phyloP scores from a whole-genome alignment of 495 filamentous ascomycete species.

The Articulospora tetracladia region DNA sequence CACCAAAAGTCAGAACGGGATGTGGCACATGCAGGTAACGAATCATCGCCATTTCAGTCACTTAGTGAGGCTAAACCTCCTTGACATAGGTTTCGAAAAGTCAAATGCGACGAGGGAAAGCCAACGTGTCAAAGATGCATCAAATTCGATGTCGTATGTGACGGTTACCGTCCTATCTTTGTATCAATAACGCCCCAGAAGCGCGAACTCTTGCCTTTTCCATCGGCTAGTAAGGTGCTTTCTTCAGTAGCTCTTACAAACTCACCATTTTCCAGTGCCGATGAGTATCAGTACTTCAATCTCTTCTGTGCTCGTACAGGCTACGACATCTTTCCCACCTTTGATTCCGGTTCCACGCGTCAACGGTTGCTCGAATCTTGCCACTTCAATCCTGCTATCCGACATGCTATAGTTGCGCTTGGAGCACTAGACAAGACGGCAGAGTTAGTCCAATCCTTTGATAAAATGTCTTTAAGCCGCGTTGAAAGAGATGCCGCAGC shows the following conservation, averaged over 20 bases:
- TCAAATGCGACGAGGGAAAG: constrained; percentile 56
- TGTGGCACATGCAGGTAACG: constrained; percentile 13
- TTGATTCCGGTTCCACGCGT: constrained; percentile 55
- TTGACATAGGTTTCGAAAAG: constrained; percentile 27
- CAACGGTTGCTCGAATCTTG: constrained; percentile 51
- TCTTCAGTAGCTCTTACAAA: neutral
- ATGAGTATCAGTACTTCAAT: constrained; percentile 52
- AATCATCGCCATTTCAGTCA: neutral
- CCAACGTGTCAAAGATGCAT: constrained; percentile 48
- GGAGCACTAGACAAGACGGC: constrained; percentile 54
- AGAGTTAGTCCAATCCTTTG: constrained; percentile 10
- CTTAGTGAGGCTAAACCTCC: neutral
- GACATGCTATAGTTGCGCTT: constrained; percentile 59
- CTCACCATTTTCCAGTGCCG: constrained; percentile 19
- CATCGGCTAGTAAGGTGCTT: neutral
- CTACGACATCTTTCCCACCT: constrained; percentile 54
- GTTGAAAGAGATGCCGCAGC: constrained; percentile 11
- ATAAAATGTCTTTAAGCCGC: constrained; percentile 11
- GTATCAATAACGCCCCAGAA: neutral
- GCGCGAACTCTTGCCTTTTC: neutral
- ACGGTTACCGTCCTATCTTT: constrained; percentile 35
- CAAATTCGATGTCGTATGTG: constrained; percentile 46
- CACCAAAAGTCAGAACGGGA: constrained; percentile 10
- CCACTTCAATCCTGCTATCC: constrained; percentile 53
- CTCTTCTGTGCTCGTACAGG: constrained; percentile 52